Evolutionary conservation across 495 filamentous ascomycete species (phyloP).

Genomic region (Clohesyomyces aquaticus): DNA sequence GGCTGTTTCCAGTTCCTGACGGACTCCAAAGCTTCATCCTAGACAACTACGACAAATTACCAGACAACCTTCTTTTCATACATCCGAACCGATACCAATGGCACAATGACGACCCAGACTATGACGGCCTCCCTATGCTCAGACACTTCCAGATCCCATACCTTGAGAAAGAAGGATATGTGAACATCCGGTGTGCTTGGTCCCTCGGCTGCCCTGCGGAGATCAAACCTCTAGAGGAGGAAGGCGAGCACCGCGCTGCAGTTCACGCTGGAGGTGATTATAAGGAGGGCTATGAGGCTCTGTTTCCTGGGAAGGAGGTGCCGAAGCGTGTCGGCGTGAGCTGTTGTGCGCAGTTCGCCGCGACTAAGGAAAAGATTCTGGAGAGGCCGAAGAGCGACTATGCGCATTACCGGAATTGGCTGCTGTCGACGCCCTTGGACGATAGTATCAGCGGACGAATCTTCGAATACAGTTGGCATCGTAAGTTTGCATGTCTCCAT

Average conservation of each 20-base stretch:
- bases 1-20: constrained; percentile 1
- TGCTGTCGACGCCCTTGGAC: constrained; percentile 48
- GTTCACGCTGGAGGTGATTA: constrained; percentile 57
- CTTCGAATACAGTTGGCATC: constrained; percentile 60
- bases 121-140: constrained; percentile 51
- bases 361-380: constrained; percentile 50
- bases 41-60: constrained; percentile 40
- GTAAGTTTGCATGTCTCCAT: constrained; percentile 22
- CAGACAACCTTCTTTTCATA: constrained; percentile 38
- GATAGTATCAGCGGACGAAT: constrained; percentile 54
- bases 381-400: constrained; percentile 52
- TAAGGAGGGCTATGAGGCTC: constrained; percentile 57
- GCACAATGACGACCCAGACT: constrained; percentile 43
- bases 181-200: constrained; percentile 70
- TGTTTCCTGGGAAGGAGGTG: constrained; percentile 53
- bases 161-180: constrained; percentile 61
- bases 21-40: constrained; percentile 35
- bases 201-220: constrained; percentile 63
- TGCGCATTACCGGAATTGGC: constrained; percentile 52
- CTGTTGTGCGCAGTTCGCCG: constrained; percentile 58
- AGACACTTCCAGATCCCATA: constrained; percentile 59
- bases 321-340: constrained; percentile 51
- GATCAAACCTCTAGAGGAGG: constrained; percentile 56
- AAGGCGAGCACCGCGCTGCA: constrained; percentile 42
- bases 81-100: constrained; percentile 39